Evolutionary conservation across 2,329 filamentous ascomycete genomes (phyloP).

Genomic region (Colletotrichum acutatum): DNA sequence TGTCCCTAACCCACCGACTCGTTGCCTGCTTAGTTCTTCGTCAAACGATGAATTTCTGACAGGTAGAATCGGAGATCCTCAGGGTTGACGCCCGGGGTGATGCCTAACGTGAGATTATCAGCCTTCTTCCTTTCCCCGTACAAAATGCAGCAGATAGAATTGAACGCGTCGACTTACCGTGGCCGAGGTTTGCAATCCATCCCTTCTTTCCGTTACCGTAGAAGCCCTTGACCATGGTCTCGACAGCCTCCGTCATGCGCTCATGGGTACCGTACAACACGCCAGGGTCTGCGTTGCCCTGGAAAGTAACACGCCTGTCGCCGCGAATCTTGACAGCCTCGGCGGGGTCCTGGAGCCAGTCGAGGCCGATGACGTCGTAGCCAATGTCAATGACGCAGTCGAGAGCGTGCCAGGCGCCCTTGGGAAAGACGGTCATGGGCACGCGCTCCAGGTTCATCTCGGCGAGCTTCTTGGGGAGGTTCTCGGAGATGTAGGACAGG

Average conservation of each 20-base stretch:
- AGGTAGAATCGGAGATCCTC: conserved; percentile 95
- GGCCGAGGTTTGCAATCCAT: conserved; percentile 97
- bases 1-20: neutral
- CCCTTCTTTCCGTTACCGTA: conserved; percentile 80
- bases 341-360: conserved; percentile 92
- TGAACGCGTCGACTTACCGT: conserved; percentile 69
- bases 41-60: conserved; percentile 84
- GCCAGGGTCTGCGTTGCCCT: conserved; percentile 96
- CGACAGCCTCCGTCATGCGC: conserved; percentile 83
- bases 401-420: conserved; percentile 95
- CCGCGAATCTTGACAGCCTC: conserved; percentile 85
- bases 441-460: conserved; percentile 82
- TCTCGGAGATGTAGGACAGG: conserved; percentile 82
- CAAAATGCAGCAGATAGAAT: neutral
- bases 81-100: conserved; percentile 94
- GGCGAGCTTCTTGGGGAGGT: conserved; percentile 79
- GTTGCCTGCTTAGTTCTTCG: conserved; percentile 50
- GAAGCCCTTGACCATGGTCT: conserved; percentile 90
- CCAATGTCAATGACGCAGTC: conserved; percentile 88
- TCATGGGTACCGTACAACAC: conserved; percentile 87
- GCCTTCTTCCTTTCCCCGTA: neutral
- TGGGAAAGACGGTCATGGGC: conserved; percentile 98
- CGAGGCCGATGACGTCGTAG: conserved; percentile 93
- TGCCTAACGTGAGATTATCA: conserved; percentile 64
- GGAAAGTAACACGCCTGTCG: conserved; percentile 79